Conservation (phyloP, 768 basidiomycete species). For the Tulasnella sp. region DNA sequence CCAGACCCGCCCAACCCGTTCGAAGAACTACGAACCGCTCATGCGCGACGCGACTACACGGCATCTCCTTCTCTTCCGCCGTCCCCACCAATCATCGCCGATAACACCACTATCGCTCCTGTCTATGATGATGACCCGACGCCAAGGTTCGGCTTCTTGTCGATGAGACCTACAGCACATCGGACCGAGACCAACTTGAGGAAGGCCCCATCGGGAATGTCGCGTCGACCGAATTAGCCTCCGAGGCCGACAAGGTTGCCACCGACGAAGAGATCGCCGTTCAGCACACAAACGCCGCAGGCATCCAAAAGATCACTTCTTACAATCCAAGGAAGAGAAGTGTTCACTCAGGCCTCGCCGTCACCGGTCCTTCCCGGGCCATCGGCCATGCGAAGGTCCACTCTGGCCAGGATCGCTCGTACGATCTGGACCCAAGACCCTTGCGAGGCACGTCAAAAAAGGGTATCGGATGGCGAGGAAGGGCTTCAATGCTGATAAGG, state of each 20-base stretch:
- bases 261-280: not conserved
- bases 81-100: not conserved
- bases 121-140: not conserved
- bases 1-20: too few species aligned
- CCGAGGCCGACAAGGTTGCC: not conserved
- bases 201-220: not conserved
- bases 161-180: not conserved
- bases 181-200: not conserved
- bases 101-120: not conserved
- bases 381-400: not conserved
- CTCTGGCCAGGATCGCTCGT: not conserved
- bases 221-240: not conserved
- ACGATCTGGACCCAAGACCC: not conserved
- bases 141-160: not conserved
- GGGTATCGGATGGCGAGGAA: not conserved
- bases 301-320: slow-evolving; percentile 22
- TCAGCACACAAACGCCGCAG: not conserved
- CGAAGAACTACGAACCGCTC: slow-evolving; percentile 3
- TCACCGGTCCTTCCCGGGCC: slow-evolving; percentile 7
- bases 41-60: not conserved
- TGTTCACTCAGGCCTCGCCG: not conserved
- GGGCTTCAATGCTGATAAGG: not conserved
- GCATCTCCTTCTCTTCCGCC: not conserved
- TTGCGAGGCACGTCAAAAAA: not conserved
- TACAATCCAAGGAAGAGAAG: slow-evolving; percentile 14